Conservation (phyloP, 1,284 basidiomycete genomes). For the Ceratobasidium sp. region DNA sequence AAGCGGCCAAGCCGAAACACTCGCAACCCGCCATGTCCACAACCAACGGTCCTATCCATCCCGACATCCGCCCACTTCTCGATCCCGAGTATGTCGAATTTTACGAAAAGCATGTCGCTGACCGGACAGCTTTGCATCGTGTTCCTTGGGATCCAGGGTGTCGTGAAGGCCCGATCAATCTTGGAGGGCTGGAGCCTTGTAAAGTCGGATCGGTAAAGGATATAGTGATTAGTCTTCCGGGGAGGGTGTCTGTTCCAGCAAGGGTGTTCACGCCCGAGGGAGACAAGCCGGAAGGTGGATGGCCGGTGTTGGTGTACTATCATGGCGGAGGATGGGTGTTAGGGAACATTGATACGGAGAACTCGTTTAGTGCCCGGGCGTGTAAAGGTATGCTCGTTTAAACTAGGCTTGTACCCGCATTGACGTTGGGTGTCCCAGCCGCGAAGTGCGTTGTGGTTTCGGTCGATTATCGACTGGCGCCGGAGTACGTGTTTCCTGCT, state of each 20-base stretch:
- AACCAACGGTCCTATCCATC: slow-evolving; percentile 61
- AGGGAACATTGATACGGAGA: slow-evolving; percentile 38
- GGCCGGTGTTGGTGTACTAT: slow-evolving; percentile 38
- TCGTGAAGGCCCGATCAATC: slow-evolving; percentile 22
- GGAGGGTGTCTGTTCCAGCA: slow-evolving; percentile 1
- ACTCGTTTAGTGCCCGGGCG: slow-evolving; percentile 35
- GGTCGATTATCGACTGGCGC: slow-evolving; percentile 77
- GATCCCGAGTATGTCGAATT: slow-evolving; percentile 69
- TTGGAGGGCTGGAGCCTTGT: slow-evolving; percentile 31
- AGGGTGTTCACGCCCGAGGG: slow-evolving; percentile 39
- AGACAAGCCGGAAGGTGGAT: slow-evolving; percentile 32
- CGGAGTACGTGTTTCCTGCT: slow-evolving; percentile 75
- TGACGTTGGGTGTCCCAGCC: background rate
- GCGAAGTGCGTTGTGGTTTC: slow-evolving; percentile 58
- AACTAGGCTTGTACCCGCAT: background rate
- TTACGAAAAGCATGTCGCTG: slow-evolving; percentile 57
- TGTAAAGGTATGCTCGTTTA: slow-evolving; percentile 7
- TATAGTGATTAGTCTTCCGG: background rate
- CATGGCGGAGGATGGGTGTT: slow-evolving; percentile 41
- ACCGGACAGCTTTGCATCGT: slow-evolving; percentile 26
- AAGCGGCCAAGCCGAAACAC: background rate
- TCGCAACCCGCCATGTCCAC: too few species aligned
- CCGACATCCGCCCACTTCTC: slow-evolving; percentile 61
- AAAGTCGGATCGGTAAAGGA: slow-evolving; percentile 22
- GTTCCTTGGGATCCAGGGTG: slow-evolving; percentile 35